Percentiles rank a stretch among this genome's conserved stretches.
phyloP scores from a whole-genome alignment of 331 rosid species.

The Malus hybrid region DNA sequence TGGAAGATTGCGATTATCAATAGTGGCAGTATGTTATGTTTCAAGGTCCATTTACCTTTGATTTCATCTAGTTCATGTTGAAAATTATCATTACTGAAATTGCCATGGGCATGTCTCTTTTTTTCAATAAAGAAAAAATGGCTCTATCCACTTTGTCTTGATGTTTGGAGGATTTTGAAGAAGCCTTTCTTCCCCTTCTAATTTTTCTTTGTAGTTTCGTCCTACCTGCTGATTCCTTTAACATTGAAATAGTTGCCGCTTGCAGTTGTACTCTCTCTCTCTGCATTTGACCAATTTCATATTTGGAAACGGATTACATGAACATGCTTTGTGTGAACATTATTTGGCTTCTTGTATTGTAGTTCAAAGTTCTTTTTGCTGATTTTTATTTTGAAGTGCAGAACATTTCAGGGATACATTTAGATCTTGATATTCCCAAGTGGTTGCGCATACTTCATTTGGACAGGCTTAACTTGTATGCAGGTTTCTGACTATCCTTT shows the following conservation, averaged over 20 bases:
- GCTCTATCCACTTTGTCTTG: not conserved
- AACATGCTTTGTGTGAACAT: not conserved
- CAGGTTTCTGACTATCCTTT: conserved; percentile 45
- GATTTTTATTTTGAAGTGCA: conserved; percentile 41
- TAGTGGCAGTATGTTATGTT: not conserved
- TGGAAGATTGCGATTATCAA: not conserved
- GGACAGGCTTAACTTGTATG: conserved; percentile 66
- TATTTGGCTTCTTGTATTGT: not conserved
- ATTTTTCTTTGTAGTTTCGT: not conserved
- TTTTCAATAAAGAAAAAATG: not conserved
- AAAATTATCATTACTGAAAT: not conserved
- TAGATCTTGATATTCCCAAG: conserved; percentile 83
- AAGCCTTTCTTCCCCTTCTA: not conserved
- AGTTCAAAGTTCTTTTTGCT: conserved; percentile 6
- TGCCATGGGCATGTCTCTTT: not conserved
- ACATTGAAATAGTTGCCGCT: not conserved
- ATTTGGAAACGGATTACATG: not conserved
- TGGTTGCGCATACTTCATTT: conserved; percentile 78
- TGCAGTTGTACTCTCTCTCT: not conserved
- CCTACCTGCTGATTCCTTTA: not conserved
- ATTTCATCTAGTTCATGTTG: not conserved
- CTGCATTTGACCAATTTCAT: not conserved
- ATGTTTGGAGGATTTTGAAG: not conserved
- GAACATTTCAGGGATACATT: conserved; percentile 76
- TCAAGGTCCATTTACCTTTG: not conserved